Conservation (phyloP, 352 stramenopile species). For the Globisporangium nagaii region DNA sequence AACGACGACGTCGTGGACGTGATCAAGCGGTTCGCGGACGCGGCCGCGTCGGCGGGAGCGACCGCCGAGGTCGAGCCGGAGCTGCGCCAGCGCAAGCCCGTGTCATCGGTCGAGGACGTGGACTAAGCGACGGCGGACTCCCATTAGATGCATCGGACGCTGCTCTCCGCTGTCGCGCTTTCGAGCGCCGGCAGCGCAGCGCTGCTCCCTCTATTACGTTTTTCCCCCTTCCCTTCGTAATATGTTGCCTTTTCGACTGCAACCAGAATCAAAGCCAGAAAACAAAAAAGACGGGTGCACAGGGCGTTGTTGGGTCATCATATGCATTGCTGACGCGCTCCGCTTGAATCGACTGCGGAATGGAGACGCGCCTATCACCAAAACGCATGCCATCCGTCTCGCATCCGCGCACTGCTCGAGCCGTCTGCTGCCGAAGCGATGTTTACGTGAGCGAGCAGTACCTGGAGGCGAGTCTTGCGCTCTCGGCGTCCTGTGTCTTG, state of each 20-base stretch:
- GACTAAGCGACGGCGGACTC: slow-evolving; percentile 28
- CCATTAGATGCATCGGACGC: slow-evolving; percentile 8
- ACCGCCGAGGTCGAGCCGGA: slow-evolving; percentile 15
- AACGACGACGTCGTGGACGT: slow-evolving; percentile 69
- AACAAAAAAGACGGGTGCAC: too few relatives aligned
- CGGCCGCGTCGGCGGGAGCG: neutral
- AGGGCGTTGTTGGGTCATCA: neutral
- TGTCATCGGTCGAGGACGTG: slow-evolving; percentile 66
- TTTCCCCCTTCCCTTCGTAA: neutral
- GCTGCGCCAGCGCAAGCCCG: slow-evolving; percentile 54
- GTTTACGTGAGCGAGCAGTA: neutral
- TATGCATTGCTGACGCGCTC: too few relatives aligned
- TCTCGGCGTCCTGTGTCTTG: neutral
- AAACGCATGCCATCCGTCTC: too few relatives aligned
- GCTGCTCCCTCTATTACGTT: neutral
- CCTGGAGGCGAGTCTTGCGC: neutral
- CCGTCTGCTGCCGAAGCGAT: too few relatives aligned
- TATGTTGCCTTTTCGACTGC: slow-evolving; percentile 2
- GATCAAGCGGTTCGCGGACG: slow-evolving; percentile 31
- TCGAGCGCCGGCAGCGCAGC: neutral
- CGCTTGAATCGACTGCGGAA: too few relatives aligned
- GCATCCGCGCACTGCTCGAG: too few relatives aligned
- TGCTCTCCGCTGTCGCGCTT: neutral
- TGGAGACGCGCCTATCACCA: too few relatives aligned
- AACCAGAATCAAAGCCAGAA: neutral